phyloP scores from a whole-genome alignment of 1,139 yeast species.

The Meyerozyma sp. region DNA sequence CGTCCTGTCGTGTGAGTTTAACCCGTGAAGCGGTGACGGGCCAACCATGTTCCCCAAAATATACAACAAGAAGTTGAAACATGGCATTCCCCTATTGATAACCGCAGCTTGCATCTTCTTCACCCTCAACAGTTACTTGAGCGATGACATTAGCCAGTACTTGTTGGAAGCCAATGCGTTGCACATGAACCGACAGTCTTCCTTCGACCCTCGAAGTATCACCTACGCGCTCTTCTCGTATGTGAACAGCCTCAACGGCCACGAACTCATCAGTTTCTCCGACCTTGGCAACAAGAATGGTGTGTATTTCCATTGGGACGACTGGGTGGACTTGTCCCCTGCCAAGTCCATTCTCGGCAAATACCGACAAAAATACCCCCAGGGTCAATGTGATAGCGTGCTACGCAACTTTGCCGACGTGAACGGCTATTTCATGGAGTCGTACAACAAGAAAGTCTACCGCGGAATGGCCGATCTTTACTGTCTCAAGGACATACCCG shows the following conservation, averaged over 20 bases:
- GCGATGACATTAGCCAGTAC: constrained; percentile 16
- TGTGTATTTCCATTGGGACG: constrained; percentile 39
- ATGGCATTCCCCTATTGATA: constrained; percentile 13
- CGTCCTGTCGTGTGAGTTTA: neutral
- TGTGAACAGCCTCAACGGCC: constrained; percentile 8
- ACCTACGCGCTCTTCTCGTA: constrained; percentile 16
- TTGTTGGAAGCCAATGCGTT: constrained; percentile 20
- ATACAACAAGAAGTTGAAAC: constrained; percentile 12
- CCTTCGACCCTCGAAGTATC: constrained; percentile 25
- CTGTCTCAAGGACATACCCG: constrained; percentile 28
- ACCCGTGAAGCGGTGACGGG: neutral
- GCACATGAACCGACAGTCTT: constrained; percentile 15
- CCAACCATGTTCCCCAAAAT: constrained; percentile 1
- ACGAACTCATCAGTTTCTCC: neutral
- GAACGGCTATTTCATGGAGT: constrained; percentile 32
- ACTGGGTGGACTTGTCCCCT: constrained; percentile 32
- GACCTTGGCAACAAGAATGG: constrained; percentile 16
- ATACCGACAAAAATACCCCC: constrained; percentile 15
- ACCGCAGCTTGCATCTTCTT: constrained; percentile 11
- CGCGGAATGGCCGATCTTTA: constrained; percentile 34
- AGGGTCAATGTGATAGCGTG: constrained; percentile 20
- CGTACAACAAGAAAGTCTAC: constrained; percentile 26
- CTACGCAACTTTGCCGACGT: constrained; percentile 22
- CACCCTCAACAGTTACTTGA: constrained; percentile 9
- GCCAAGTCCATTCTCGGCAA: constrained; percentile 18